Evolutionary conservation across 768 basidiomycete genomes (phyloP).

Genomic region (Russula olivacea): DNA sequence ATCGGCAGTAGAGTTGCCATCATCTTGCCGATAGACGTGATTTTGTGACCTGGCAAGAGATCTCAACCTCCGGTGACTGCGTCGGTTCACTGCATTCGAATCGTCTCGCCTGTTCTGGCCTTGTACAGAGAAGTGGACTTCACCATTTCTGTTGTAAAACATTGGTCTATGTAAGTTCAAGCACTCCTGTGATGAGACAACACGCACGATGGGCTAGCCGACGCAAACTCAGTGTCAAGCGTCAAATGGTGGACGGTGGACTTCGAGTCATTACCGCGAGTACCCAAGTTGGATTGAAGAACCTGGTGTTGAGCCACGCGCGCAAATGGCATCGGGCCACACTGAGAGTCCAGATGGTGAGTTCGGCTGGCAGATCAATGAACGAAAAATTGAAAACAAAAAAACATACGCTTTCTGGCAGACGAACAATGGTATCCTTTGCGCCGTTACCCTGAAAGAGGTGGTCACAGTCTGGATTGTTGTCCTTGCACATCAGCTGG

Average conservation of each 20-base stretch:
- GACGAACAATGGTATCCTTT: conserved; percentile 23
- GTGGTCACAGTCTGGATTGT: conserved; percentile 17
- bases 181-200: background rate
- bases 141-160: background rate
- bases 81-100: background rate
- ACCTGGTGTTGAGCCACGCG: background rate
- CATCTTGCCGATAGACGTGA: background rate
- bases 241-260: background rate
- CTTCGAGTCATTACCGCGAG: background rate
- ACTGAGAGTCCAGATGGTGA: background rate
- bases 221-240: background rate
- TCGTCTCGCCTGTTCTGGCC: background rate
- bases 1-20: background rate
- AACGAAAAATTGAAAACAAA: too few relatives aligned
- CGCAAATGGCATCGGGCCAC: conserved; percentile 6
- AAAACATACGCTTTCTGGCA: conserved; percentile 19
- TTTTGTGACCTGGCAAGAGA: background rate
- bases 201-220: background rate
- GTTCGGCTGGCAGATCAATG: background rate
- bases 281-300: background rate
- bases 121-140: background rate
- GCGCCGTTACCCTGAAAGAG: conserved; percentile 19
- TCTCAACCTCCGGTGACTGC: background rate
- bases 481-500: background rate
- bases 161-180: background rate